Conservation (phyloP, 768 basidiomycete species). For the Podaxis sp. region DNA sequence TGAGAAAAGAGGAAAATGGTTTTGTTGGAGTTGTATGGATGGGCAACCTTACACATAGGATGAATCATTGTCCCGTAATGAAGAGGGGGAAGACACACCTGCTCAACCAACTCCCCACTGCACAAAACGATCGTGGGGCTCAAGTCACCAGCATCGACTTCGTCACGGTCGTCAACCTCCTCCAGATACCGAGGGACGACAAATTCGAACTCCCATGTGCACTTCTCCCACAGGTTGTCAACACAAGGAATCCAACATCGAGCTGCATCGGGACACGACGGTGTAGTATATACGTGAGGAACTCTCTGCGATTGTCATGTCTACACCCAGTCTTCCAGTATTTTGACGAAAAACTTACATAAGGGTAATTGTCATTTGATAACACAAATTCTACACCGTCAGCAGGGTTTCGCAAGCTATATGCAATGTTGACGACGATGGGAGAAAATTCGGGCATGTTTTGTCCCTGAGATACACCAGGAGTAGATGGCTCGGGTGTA, state of each 20-base stretch:
- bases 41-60: slow-evolving; percentile 63
- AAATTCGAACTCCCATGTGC: slow-evolving; percentile 98
- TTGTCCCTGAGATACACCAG: slow-evolving; percentile 34
- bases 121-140: slow-evolving; percentile 86
- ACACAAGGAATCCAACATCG: slow-evolving; percentile 98
- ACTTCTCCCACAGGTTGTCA: slow-evolving; percentile 93
- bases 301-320: slow-evolving; percentile 60
- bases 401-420: slow-evolving; percentile 78
- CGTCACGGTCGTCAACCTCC: slow-evolving; percentile 53
- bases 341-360: slow-evolving; percentile 51
- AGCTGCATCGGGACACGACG: slow-evolving; percentile 87
- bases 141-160: slow-evolving; percentile 47
- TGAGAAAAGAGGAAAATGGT: slow-evolving; percentile 94
- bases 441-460: slow-evolving; percentile 68
- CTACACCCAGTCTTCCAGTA: background rate
- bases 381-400: slow-evolving; percentile 86
- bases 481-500: slow-evolving; percentile 84
- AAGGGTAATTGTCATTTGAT: slow-evolving; percentile 80
- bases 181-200: slow-evolving; percentile 85
- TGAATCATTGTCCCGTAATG: slow-evolving; percentile 6
- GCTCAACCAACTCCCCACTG: slow-evolving; percentile 93
- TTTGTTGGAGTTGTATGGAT: slow-evolving; percentile 92
- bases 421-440: slow-evolving; percentile 73
- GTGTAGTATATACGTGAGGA: slow-evolving; percentile 90
- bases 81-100: slow-evolving; percentile 48